Conservation (phyloP, 2,329 filamentous ascomycete species). For the Verticillium albo-atrum region DNA sequence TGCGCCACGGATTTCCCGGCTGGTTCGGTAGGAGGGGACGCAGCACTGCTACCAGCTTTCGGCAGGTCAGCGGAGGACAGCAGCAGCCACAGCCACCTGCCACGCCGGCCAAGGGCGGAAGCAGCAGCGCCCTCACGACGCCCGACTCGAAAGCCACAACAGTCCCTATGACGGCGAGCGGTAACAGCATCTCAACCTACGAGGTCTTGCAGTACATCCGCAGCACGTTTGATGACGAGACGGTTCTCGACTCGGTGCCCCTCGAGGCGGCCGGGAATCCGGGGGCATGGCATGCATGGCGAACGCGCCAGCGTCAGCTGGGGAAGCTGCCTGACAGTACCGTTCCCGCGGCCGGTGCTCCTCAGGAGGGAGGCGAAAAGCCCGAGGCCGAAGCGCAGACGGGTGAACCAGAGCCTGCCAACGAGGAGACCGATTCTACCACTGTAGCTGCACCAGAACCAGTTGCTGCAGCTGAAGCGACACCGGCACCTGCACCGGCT, state of each 20-base stretch:
- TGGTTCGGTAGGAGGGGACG: constrained; percentile 71
- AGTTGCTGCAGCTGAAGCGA: too few species aligned
- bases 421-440: not conserved
- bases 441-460: not conserved
- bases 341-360: not conserved
- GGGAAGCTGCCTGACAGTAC: not conserved
- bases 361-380: not conserved
- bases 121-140: constrained; percentile 19
- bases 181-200: constrained; percentile 35
- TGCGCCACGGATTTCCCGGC: constrained; percentile 83
- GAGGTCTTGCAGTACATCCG: constrained; percentile 77
- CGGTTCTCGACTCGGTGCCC: constrained; percentile 72
- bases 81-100: constrained; percentile 23
- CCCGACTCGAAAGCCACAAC: constrained; percentile 24
- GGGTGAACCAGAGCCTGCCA: not conserved
- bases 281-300: constrained; percentile 93
- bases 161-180: constrained; percentile 8
- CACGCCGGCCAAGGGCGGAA: constrained; percentile 16
- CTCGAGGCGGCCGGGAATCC: constrained; percentile 82
- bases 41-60: constrained; percentile 29
- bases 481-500: not conserved
- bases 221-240: constrained; percentile 73
- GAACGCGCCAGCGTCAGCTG: constrained; percentile 46
- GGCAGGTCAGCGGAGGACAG: constrained; percentile 31
- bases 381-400: not conserved